phyloP scores from a whole-genome alignment of 805 yeast genomes.

The Saccharomycopsis fodiens region DNA sequence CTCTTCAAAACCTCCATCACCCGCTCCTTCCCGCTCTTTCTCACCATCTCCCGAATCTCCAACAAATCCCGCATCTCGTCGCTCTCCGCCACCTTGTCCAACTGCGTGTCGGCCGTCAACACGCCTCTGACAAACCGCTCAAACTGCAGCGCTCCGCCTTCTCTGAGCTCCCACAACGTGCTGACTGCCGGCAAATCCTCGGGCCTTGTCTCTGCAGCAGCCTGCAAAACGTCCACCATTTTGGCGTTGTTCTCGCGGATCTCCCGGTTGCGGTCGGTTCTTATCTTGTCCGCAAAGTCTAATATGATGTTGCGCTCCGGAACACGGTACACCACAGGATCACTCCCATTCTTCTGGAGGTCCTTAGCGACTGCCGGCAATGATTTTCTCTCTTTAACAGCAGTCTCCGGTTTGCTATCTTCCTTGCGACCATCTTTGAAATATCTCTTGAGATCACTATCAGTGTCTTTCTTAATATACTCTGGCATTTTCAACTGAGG shows the following conservation, averaged over 20 bases:
- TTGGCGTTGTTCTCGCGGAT: slow-evolving; percentile 28
- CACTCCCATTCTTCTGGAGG: slow-evolving; percentile 3
- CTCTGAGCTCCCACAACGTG: slow-evolving; percentile 24
- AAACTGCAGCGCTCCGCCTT: neutral
- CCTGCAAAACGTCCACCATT: slow-evolving; percentile 21
- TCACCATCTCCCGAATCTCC: slow-evolving; percentile 53
- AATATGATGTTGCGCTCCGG: slow-evolving; percentile 62
- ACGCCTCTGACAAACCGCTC: slow-evolving; percentile 1
- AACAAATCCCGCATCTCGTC: slow-evolving; percentile 45
- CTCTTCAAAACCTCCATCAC: slow-evolving; percentile 50
- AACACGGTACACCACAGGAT: slow-evolving; percentile 41
- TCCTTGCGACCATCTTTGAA: slow-evolving; percentile 24
- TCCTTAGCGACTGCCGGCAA: slow-evolving; percentile 14
- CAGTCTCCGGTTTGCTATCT: too few relatives aligned
- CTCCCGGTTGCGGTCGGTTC: slow-evolving; percentile 28
- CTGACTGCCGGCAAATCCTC: slow-evolving; percentile 11
- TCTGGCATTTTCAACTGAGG: slow-evolving; percentile 31
- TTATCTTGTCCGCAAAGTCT: slow-evolving; percentile 57
- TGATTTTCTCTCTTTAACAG: too few relatives aligned
- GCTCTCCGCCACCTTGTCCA: neutral
- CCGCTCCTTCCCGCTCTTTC: slow-evolving; percentile 61
- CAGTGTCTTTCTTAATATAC: slow-evolving; percentile 29
- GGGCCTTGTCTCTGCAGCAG: neutral
- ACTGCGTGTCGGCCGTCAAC: slow-evolving; percentile 1
- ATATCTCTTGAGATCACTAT: slow-evolving; percentile 30